Conservation (phyloP, 1,284 basidiomycete species). For the Leccinum subspadiceum region DNA sequence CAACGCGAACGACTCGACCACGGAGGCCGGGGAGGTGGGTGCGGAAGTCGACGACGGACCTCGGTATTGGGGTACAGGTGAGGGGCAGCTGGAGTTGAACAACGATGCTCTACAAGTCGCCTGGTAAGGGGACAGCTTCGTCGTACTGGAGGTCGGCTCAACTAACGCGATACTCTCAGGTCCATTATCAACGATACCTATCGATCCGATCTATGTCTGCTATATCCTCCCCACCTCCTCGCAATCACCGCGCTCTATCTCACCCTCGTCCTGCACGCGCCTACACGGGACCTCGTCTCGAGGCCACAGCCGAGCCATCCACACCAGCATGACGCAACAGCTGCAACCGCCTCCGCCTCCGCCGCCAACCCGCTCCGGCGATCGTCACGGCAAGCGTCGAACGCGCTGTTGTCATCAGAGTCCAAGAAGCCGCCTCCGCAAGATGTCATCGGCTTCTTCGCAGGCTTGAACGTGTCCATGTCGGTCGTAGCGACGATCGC, state of each 20-base stretch:
- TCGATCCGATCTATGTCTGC: conserved; percentile 83
- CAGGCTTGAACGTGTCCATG: conserved; percentile 82
- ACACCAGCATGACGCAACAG: background rate
- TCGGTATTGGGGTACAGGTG: conserved; percentile 74
- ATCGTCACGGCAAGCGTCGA: conserved; percentile 48
- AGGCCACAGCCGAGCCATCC: background rate
- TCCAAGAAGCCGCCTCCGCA: conserved; percentile 45
- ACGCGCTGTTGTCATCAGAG: conserved; percentile 10
- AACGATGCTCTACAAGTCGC: conserved; percentile 72
- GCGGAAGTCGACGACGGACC: conserved; percentile 57
- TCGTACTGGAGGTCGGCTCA: background rate
- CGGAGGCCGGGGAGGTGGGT: conserved; percentile 66
- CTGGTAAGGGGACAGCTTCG: conserved; percentile 46
- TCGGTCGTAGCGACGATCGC: conserved; percentile 81
- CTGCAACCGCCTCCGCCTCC: conserved; percentile 12
- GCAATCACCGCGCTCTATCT: conserved; percentile 91
- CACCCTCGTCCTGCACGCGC: conserved; percentile 67
- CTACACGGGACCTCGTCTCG: conserved; percentile 43
- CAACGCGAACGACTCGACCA: conserved; percentile 38
- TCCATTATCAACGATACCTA: conserved; percentile 97
- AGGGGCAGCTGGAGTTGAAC: conserved; percentile 64
- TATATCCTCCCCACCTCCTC: conserved; percentile 93
- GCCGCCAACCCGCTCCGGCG: conserved; percentile 40
- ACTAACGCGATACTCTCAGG: conserved; percentile 44
- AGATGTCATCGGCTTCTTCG: conserved; percentile 80